Base-by-base conservation (phyloP, 129 eudicot genomes). In the Deinandra increscens region DNA sequence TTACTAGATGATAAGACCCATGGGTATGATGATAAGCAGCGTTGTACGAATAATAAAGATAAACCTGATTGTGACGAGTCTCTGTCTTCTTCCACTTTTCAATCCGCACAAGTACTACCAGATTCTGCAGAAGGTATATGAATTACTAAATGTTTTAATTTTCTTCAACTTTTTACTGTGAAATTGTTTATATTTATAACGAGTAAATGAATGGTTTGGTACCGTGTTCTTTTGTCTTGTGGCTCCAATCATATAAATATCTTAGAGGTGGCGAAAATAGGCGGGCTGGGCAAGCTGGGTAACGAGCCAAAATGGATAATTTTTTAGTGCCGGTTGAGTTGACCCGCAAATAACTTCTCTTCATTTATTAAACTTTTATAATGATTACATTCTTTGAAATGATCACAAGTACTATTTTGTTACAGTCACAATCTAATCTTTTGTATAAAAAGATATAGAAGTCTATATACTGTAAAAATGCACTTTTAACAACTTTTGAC, bases 51-150 rank as follows among this genome's bases (percentile, higher is more conserved):
- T 58, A 91, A 85, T 53, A 85, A 68, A 77, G 97, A 91, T 51
- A 87, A 94, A 70, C 88, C 84, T 31, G 97, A 91, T 85, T 91
- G 88, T 80, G 79, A 87, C 15, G 95, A 83, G 66, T 81, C 88
- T 3, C 64, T 87, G 39, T 79, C 87, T 54, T 82, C 83, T 34
- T 75, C 81, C 60, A 56, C 83, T 68, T 82, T 85, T 51, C 87
- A 82, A 55, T 75, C 80, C 44, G 46, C 74, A 23, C 79, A 74
- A 73, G 62, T 50, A 54, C 64, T 31, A 23, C 46, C 66, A 26
- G 93, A 81, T 72, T 53, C 79, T 73, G 83, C 78, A 18, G 86
- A 82, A 88, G 95, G 95, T 85, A 26, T 66, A 49, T 17, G 64
- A 19, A 43, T 56, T 56, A 42, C 19, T 53, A 41, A 12, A 22